These are phyloP conservation scores for Erysiphe pulchra DNA, from an alignment of 2,329 filamentous ascomycete species.

Conservation along the genomic window DNA sequence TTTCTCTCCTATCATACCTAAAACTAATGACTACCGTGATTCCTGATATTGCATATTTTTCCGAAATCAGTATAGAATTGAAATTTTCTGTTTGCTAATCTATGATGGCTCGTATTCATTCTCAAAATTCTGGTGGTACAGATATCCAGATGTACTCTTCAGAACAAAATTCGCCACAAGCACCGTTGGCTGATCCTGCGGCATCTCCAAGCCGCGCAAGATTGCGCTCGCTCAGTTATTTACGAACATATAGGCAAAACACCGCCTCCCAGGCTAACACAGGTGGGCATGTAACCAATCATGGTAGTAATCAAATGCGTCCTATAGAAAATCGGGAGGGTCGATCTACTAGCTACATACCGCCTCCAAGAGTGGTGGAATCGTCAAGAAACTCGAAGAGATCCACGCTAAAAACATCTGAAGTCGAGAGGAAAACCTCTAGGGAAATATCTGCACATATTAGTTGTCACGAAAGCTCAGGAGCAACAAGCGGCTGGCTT, in stretches of 20 bases:
- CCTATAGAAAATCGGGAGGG: background rate
- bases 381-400: background rate
- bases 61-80: background rate
- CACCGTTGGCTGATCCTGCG: background rate
- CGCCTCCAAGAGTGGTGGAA: background rate
- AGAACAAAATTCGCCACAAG: background rate
- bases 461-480: constrained; percentile 5
- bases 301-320: background rate
- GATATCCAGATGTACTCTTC: background rate
- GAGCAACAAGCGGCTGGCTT: constrained; percentile 18
- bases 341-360: background rate
- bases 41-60: background rate
- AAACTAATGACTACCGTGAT: background rate
- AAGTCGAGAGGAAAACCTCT: constrained; percentile 5
- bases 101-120: background rate
- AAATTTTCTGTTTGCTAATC: background rate
- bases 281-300: background rate
- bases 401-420: constrained; percentile 2
- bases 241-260: background rate
- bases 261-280: background rate
- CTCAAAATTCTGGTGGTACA: background rate
- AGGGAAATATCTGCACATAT: constrained; percentile 3
- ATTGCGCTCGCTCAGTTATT: background rate
- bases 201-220: background rate
- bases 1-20: background rate